Evolutionary conservation across 805 yeast species (phyloP), one percentile per base, ranked within the genome.

Genomic region (Barnettozyma populi): DNA sequence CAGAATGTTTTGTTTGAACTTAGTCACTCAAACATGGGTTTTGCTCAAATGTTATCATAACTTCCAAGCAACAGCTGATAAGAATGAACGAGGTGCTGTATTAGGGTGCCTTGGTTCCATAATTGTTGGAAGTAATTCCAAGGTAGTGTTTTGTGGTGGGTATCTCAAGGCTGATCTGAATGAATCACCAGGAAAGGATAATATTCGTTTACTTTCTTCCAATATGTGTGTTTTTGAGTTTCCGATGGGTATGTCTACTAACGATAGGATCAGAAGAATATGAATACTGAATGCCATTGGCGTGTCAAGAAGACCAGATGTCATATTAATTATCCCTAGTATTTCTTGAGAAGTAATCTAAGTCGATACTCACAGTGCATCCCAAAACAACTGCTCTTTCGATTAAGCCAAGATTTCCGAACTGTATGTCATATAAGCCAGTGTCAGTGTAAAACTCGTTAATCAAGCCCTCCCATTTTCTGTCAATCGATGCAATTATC

Each of bases 21-120:
- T 55, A 11, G 37, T 41, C 1, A 55, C 49, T 11, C 46, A 48
- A 24, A 55, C 59, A 2, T 55, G 59, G 59, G 20, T 50, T 4
- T 23, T 52, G 10, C 2, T 45, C 1, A 52, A 37, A 40, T 50
- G 50, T 25, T 46, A 52, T 18, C 57, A 55, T 38, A 43, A 44
- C n/a, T 38, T 50, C 4, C 43, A 48, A 16, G 20, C 19, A 3
- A 9, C 23, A 2, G 21, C 39, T 5, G 43, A 35, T 4, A 24
- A 18, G 10, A 34, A n/a, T 5, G 21, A n/a, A 5, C 35, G 25
- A 4, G 21, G 43, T 2, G 18, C 57, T 14, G 44, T n/a, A 7
- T 21, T 51, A 25, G 50, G 54, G 1, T 44, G 43, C 14, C 20
- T 51, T 13, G 59, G 57, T 1, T 24, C 32, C 13, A 43, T 51